Evolutionary conservation across 495 filamentous ascomycete species (phyloP).

Genomic region (Chlorociboria aeruginascens): DNA sequence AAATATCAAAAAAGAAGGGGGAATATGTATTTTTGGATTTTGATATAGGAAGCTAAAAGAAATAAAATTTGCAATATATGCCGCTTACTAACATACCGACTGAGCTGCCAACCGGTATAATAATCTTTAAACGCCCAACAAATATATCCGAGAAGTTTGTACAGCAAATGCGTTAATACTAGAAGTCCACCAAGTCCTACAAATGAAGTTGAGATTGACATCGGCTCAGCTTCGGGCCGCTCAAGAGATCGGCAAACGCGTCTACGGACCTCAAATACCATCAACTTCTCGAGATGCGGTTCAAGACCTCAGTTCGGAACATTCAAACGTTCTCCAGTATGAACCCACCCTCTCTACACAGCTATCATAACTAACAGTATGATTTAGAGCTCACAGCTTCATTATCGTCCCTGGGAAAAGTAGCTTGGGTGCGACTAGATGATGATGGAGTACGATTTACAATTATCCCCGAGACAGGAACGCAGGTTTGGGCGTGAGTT

Average conservation of each 20-base stretch:
- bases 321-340: constrained; percentile 78
- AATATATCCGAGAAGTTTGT: too few species aligned
- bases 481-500: constrained; percentile 93
- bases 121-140: too few species aligned
- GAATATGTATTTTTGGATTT: too few species aligned
- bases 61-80: too few species aligned
- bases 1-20: too few species aligned
- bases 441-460: constrained; percentile 83
- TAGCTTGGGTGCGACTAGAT: constrained; percentile 88
- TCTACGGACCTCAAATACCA: constrained; percentile 4
- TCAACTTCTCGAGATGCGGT: constrained; percentile 48
- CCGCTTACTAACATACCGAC: too few species aligned
- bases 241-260: neutral
- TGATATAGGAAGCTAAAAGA: too few species aligned
- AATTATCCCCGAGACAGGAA: constrained; percentile 82
- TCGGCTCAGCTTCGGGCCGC: too few species aligned
- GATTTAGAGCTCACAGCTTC: constrained; percentile 68
- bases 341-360: neutral
- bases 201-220: neutral
- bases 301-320: constrained; percentile 69
- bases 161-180: neutral
- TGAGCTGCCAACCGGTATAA: too few species aligned
- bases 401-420: constrained; percentile 74
- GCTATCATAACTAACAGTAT: neutral
- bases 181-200: neutral